A percentile compares a stretch with the other conserved stretches of the same genome.
These are phyloP conservation scores for Gnetum montanum DNA, from an alignment of 75 land plant genomes.

Conservation along the genomic window DNA sequence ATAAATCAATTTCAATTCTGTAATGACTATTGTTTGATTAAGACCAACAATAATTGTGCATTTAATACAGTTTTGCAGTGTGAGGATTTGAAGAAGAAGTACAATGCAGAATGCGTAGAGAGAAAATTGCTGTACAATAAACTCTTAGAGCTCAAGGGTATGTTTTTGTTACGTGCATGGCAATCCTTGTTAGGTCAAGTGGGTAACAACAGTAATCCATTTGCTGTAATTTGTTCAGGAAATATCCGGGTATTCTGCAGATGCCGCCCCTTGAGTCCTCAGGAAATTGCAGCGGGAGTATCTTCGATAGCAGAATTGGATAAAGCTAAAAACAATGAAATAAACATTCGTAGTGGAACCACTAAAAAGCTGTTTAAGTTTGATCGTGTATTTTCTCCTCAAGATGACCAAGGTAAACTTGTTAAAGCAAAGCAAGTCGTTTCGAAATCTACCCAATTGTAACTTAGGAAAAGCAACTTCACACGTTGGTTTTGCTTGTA, in stretches of 20 bases:
- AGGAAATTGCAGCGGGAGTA: slow-evolving; percentile 41
- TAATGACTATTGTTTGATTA: not conserved
- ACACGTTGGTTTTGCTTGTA: not conserved
- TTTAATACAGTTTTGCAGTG: slow-evolving; percentile 66
- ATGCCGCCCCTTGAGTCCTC: slow-evolving; percentile 68
- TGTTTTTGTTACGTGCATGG: not conserved
- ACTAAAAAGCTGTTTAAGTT: slow-evolving; percentile 75
- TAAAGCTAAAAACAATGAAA: slow-evolving; percentile 63
- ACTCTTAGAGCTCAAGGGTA: slow-evolving; percentile 58
- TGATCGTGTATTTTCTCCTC: slow-evolving; percentile 79
- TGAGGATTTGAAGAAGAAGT: slow-evolving; percentile 69
- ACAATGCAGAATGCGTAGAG: slow-evolving; percentile 48
- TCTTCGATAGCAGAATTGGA: slow-evolving; percentile 72
- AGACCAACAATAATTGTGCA: not conserved
- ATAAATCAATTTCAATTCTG: not conserved
- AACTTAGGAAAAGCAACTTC: not conserved
- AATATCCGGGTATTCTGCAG: slow-evolving; percentile 91
- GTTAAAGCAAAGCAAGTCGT: too few relatives aligned
- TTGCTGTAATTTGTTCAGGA: slow-evolving; percentile 33
- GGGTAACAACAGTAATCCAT: not conserved
- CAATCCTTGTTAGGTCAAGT: not conserved
- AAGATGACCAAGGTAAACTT: slow-evolving; percentile 89
- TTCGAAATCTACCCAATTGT: not conserved
- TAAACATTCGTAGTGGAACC: slow-evolving; percentile 43
- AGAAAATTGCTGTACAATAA: slow-evolving; percentile 58